Evolutionary conservation across 73 alveolate genomes (phyloP), one percentile per base, ranked within the genome.

Genomic region (Paramecium sonneborni): DNA sequence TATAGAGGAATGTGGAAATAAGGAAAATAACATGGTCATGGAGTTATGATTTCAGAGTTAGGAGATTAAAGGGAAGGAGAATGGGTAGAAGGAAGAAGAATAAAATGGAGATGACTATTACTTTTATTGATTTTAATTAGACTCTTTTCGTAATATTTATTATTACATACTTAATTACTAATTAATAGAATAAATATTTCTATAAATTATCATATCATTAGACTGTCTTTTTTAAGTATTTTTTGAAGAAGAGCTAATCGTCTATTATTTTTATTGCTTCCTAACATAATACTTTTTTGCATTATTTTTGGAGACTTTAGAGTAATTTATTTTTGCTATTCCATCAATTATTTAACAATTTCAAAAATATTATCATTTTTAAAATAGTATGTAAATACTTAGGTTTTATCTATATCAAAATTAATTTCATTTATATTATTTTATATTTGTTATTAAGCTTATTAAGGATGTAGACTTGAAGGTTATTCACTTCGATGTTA

Each of bases 1-100:
- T 85, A 85, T 85, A 68, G 86, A 38, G 93, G 93, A 55, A 26
- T 24, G 57, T 85, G 93, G 93, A 55, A 48, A 85, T 15, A 20
- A 24, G 93, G 93, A 38, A 85, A 85, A 38, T 37, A 85, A 14
- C 93, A 85, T 85, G 93, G 93, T 1, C 67, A 34, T 85, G 93
- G 93, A 57, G 57, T 55, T 1, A 41, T 85, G 69, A 57, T 58
- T 12, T 57, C 85, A 24, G 72, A 57, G 37, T 32, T 39, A 55
- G 86, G 86, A 28, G 62, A 85, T 41, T 21, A 41, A 41, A 85
- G 68, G 57, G 62, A 85, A 26, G 93, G 93, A 9, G 93, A 85
- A 85, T 85, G 93, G 93, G 43, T 37, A 10, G 57, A 55, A 24
- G 93, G 93, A 39, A 44, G 57, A 85, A 44, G 93, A 85, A 85